Base-by-base conservation (phyloP, 345 rosid species). In the Odontarrhena argentea region DNA sequence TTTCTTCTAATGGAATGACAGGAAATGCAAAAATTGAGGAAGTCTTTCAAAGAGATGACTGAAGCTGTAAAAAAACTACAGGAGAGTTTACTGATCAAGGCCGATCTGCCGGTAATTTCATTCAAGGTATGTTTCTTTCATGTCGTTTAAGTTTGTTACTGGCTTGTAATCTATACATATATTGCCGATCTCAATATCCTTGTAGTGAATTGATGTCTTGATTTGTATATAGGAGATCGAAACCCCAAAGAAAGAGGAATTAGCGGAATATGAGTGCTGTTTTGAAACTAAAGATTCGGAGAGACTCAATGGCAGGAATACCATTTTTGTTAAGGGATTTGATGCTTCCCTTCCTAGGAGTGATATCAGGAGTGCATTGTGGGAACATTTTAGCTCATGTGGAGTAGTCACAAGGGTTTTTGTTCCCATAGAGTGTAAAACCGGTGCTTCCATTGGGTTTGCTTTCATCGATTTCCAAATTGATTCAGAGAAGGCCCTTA, bases 331-430 rank as follows among this genome's bases (percentile, higher is more conserved):
- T 3, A 67, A 45, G 55, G 88, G 92, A 13, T 82, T 90, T 61
- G 86, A 87, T 63, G 54, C 43, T 14, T 71, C 77, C 30, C 57
- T 41, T 37, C 74, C 76, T 7, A 82, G 77, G 67, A 87, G 87
- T 25, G 73, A 81, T 82, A 56, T 79, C 43, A 84, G 75, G 72
- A 63, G 40, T 26, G 18, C 81, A 44, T 74, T 90, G 61, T 46
- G 47, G 12, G 78, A 80, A 37, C 89, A 80, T 64, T 90, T 90
- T 69, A 77, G 76, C n/a, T 42, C 73, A n/a, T 83, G 90, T 64
- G 97, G 92, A 6, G 78, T 79, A 63, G 71, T 86, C 26, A 9
- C 76, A 18, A 79, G 81, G 70, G 57, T 87, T 28, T 58, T 81
- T 1, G 42, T 87, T 41, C 95, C 97, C 3, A 52, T 55, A 35